Conservation (phyloP, 2,329 filamentous ascomycete species). For the Sordariomycetes sp. region DNA sequence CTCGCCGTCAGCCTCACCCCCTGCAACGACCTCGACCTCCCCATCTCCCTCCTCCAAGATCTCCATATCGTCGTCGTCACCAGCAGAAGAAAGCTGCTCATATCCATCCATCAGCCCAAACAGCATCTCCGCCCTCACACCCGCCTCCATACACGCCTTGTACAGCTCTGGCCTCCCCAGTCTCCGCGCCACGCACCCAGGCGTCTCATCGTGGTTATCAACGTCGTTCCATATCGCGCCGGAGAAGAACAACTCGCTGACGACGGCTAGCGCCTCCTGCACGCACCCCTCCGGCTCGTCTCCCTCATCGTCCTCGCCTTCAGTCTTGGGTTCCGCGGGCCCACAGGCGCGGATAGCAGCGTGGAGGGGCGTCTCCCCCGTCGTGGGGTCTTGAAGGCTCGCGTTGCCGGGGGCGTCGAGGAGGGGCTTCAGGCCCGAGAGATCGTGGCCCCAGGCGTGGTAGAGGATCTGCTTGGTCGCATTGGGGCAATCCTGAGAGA, state of each 20-base stretch:
- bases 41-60: slow-evolving; percentile 10
- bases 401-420: slow-evolving; percentile 49
- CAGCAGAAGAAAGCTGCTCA: slow-evolving; percentile 49
- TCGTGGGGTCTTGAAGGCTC: slow-evolving; percentile 72
- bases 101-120: slow-evolving; percentile 75
- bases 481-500: slow-evolving; percentile 37
- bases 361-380: slow-evolving; percentile 79
- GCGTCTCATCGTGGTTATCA: slow-evolving; percentile 75
- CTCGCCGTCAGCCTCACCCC: slow-evolving; percentile 10
- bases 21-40: slow-evolving; percentile 11
- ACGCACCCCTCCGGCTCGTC: slow-evolving; percentile 27
- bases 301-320: slow-evolving; percentile 5
- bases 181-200: slow-evolving; percentile 68
- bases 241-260: slow-evolving; percentile 67
- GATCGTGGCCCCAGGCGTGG: slow-evolving; percentile 46
- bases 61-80: slow-evolving; percentile 23
- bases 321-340: slow-evolving; percentile 16
- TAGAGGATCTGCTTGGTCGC: slow-evolving; percentile 36
- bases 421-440: slow-evolving; percentile 53
- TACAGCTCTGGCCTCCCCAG: slow-evolving; percentile 63
- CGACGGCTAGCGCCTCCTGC: slow-evolving; percentile 50
- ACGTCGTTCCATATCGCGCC: slow-evolving; percentile 98
- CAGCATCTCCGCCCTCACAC: slow-evolving; percentile 79
- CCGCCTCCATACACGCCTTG: slow-evolving; percentile 73
- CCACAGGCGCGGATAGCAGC: slow-evolving; percentile 73